Evolutionary conservation across 1,284 basidiomycete genomes (phyloP).

Genomic region (Gomphus bonarii): DNA sequence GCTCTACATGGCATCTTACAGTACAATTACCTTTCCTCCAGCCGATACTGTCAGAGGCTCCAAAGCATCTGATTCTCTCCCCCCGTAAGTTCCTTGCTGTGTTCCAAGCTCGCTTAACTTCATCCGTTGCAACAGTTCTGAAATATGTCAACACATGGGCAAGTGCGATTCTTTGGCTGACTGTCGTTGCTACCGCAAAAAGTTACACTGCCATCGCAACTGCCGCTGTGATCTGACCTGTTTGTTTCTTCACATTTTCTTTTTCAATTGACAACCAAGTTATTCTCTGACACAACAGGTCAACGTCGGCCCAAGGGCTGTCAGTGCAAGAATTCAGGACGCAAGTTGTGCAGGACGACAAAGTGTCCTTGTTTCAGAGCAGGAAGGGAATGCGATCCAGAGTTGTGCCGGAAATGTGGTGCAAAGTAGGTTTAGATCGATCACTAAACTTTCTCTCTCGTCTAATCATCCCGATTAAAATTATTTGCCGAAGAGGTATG

Average conservation of each 20-base stretch:
- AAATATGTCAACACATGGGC: conserved; percentile 4
- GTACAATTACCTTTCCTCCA: not conserved
- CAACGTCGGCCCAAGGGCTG: conserved; percentile 31
- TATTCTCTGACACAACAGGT: conserved; percentile 19
- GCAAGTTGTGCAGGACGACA: conserved; percentile 20
- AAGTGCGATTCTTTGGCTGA: conserved; percentile 5
- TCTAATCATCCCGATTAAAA: not conserved
- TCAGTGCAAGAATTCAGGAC: conserved; percentile 21
- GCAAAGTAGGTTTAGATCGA: conserved; percentile 21
- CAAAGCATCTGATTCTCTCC: conserved; percentile 20
- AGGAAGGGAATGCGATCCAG: conserved; percentile 33
- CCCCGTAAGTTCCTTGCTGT: conserved; percentile 24
- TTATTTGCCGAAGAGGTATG: conserved; percentile 8
- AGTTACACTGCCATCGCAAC: conserved; percentile 13
- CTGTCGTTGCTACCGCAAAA: conserved; percentile 6
- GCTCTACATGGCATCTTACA: not conserved
- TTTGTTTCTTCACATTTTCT: not conserved
- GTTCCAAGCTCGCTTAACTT: conserved; percentile 28
- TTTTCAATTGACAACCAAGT: not conserved
- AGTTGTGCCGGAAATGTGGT: conserved; percentile 23
- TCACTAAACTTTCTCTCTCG: not conserved
- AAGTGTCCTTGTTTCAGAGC: conserved; percentile 35
- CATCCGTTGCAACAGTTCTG: not conserved
- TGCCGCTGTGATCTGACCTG: conserved; percentile 12
- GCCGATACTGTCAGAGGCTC: not conserved